Base-by-base conservation (phyloP, 805 yeast genomes). In the Candida berthetii region DNA sequence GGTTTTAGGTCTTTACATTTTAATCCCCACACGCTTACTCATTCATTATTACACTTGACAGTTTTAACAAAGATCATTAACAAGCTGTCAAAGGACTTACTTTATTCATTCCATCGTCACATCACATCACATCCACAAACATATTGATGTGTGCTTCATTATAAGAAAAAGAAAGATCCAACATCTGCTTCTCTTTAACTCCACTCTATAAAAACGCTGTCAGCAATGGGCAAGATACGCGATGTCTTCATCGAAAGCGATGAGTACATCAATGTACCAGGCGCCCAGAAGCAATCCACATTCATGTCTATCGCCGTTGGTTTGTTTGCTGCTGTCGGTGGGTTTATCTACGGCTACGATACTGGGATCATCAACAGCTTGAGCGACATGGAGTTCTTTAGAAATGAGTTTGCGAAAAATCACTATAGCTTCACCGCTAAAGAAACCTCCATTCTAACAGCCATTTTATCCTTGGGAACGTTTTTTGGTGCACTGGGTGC, bases 271-370 rank as follows among this genome's bases (percentile, higher is more conserved):
- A 27, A 16, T 14, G 44, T 53, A 4, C 57, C 59, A 17, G 57
- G 56, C 2, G 55, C 74, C 0, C 60, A 52, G 38, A 52, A 49
- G 4, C 74, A 68, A 50, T 77, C 87, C 0, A 69, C 80, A 3
- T 62, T 70, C 36, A 78, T 82, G 72, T 87, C 95, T 3, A 60
- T 85, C 28, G 64, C 74, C 8, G 90, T 88, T 4, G 96, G 95
- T 44, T 56, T 77, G 18, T 80, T 87, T 45, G 91, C 93, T 10
- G 95, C 96, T 13, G 74, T 85, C n/a, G 96, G 96, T 22, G 96
- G 96, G 0, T 85, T 88, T 57, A 66, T 88, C 34, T 88, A 83
- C 57, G 96, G 96, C 1, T 89, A 85, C 57, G 96, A 88, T 60
- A 88, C 96, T 0, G 96, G 96, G 1, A 65, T 86, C 37, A 82